A percentile compares a stretch with the other conserved stretches of the same genome.
phyloP scores from a whole-genome alignment of 441 rosid species.

The Breynia disticha region DNA sequence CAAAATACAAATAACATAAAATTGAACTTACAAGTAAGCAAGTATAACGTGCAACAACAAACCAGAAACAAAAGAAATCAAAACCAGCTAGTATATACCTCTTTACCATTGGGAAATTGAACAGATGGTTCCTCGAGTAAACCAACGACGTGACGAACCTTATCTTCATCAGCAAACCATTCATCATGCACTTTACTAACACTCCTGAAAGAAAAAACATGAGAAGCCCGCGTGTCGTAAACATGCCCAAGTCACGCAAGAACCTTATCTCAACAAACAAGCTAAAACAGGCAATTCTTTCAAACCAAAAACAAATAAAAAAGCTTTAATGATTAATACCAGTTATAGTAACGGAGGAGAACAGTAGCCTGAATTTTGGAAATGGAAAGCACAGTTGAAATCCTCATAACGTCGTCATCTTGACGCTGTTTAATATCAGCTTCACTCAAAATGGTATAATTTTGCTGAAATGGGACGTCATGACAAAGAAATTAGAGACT shows the following conservation, averaged over 20 bases:
- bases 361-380: slow-evolving; percentile 43
- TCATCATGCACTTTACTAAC: slow-evolving; percentile 86
- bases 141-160: slow-evolving; percentile 68
- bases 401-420: slow-evolving; percentile 54
- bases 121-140: slow-evolving; percentile 52
- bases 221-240: not conserved
- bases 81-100: slow-evolving; percentile 29
- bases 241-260: not conserved
- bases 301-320: no score
- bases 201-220: slow-evolving; percentile 40
- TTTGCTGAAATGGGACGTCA: slow-evolving; percentile 34
- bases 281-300: not conserved
- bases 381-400: slow-evolving; percentile 73
- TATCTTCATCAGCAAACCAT: slow-evolving; percentile 89
- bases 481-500: not conserved
- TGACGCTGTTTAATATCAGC: slow-evolving; percentile 60
- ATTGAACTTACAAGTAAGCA: not conserved
- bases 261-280: not conserved
- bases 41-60: slow-evolving; percentile 1
- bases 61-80: not conserved
- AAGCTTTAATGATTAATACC: slow-evolving; percentile 31
- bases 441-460: slow-evolving; percentile 53
- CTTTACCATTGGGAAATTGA: slow-evolving; percentile 35
- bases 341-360: slow-evolving; percentile 62
- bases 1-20: slow-evolving; percentile 8